phyloP scores from a whole-genome alignment of 805 yeast genomes.

The Saturnispora bothae region DNA sequence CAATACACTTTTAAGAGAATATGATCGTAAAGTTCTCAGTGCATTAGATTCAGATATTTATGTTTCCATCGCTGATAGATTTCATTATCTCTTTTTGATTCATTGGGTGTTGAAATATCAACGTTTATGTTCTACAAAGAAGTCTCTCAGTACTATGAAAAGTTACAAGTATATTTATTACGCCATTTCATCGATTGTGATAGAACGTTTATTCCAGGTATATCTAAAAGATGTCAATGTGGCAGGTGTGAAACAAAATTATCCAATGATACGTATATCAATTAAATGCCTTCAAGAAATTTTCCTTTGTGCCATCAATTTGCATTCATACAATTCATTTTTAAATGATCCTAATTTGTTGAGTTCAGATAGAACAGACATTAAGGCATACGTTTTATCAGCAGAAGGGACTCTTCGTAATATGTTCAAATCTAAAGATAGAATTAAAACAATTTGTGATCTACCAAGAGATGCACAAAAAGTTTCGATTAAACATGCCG shows the following conservation, averaged over 20 bases:
- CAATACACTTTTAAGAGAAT: constrained; percentile 46
- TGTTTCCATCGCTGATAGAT: constrained; percentile 13
- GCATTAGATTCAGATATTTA: constrained; percentile 23
- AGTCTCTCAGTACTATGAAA: constrained; percentile 14
- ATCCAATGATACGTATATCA: constrained; percentile 59
- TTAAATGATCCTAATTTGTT: constrained; percentile 30
- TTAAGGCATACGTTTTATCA: constrained; percentile 22
- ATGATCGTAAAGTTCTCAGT: constrained; percentile 28
- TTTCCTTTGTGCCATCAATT: constrained; percentile 32
- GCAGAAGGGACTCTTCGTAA: constrained; percentile 36
- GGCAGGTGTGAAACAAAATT: constrained; percentile 26
- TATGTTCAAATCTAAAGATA: constrained; percentile 58
- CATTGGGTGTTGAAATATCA: constrained; percentile 75
- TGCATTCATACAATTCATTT: constrained; percentile 27
- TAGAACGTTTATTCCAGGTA: constrained; percentile 3
- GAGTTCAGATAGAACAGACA: constrained; percentile 37
- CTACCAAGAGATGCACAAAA: constrained; percentile 56
- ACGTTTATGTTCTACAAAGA: constrained; percentile 26
- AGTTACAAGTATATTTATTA: constrained; percentile 1
- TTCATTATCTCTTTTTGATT: constrained; percentile 46
- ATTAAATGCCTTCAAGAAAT: constrained; percentile 59
- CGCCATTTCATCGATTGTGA: constrained; percentile 6
- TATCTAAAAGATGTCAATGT: constrained; percentile 1
- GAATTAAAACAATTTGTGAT: constrained; percentile 42
- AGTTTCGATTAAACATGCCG: constrained; percentile 52